Conservation (phyloP, 106 monocot species). For the Posidonia australis region DNA sequence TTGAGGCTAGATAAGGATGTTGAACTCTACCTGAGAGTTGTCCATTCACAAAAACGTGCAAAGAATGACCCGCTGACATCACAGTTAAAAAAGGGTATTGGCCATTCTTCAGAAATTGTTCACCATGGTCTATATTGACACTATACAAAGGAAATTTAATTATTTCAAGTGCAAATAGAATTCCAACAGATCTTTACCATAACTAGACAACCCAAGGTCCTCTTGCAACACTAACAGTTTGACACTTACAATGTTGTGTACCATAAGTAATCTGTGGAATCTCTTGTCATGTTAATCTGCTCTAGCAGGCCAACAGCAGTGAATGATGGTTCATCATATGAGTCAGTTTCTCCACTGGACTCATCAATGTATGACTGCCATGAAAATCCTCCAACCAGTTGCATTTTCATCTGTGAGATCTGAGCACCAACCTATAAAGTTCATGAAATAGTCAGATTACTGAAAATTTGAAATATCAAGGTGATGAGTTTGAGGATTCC, state of each 20-base stretch:
- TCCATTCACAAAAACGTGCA: conserved; percentile 27
- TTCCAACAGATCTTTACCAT: neutral
- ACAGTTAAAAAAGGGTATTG: conserved; percentile 17
- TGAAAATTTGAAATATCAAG: no score
- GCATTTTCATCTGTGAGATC: conserved; percentile 57
- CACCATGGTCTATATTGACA: conserved; percentile 20
- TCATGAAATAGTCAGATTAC: no score
- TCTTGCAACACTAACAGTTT: neutral
- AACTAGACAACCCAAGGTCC: neutral
- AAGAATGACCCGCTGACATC: conserved; percentile 28
- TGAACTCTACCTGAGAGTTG: conserved; percentile 14
- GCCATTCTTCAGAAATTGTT: conserved; percentile 17
- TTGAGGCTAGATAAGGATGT: neutral
- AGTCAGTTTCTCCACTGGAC: conserved; percentile 18
- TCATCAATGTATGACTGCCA: conserved; percentile 62
- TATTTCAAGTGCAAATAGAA: neutral
- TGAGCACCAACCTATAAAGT: conserved; percentile 55
- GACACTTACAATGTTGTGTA: conserved; percentile 86
- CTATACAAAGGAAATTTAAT: conserved; percentile 15
- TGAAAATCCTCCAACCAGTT: conserved; percentile 40
- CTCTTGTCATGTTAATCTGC: conserved; percentile 82
- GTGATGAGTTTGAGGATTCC: no score
- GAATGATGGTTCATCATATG: conserved; percentile 49
- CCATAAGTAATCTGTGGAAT: conserved; percentile 91
- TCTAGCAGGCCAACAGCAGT: conserved; percentile 65